Conservation (phyloP, 2,329 filamentous ascomycete genomes). For the Tolypocladium cylindrosporum region DNA sequence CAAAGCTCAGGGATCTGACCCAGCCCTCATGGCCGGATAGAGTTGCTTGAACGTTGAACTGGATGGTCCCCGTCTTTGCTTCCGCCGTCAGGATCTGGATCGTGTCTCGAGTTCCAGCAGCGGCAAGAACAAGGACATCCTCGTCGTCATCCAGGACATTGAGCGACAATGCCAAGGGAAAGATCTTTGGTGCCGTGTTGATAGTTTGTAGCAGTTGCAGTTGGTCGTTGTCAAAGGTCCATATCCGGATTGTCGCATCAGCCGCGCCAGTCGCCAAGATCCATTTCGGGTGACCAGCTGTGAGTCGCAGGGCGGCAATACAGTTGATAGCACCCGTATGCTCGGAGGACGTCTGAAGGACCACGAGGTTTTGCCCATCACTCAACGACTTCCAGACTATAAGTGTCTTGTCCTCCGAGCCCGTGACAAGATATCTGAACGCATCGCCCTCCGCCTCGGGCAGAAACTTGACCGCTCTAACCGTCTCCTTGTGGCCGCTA, state of each 20-base stretch:
- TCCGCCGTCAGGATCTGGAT: conserved; percentile 69
- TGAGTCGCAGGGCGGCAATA: conserved; percentile 34
- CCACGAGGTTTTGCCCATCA: conserved; percentile 19
- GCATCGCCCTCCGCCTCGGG: conserved; percentile 34
- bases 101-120: conserved; percentile 74
- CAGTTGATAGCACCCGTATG: conserved; percentile 72
- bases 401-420: conserved; percentile 70
- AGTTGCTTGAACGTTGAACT: conserved; percentile 65
- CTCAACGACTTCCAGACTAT: conserved; percentile 53
- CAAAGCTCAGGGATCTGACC: conserved; percentile 79
- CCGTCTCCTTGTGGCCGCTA: conserved; percentile 64
- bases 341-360: conserved; percentile 43
- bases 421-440: conserved; percentile 58
- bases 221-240: conserved; percentile 48
- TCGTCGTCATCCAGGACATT: conserved; percentile 43
- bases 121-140: conserved; percentile 58
- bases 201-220: conserved; percentile 59
- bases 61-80: conserved; percentile 20
- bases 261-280: conserved; percentile 71
- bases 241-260: conserved; percentile 63
- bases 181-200: conserved; percentile 64
- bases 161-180: conserved; percentile 70
- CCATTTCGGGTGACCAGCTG: conserved; percentile 18
- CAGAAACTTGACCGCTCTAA: conserved; percentile 78
- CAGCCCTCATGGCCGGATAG: conserved; percentile 89